Percentiles rank a stretch among this genome's conserved stretches.
Evolutionary conservation across 768 basidiomycete genomes (phyloP).

Genomic region (Pisolithus microcarpus): DNA sequence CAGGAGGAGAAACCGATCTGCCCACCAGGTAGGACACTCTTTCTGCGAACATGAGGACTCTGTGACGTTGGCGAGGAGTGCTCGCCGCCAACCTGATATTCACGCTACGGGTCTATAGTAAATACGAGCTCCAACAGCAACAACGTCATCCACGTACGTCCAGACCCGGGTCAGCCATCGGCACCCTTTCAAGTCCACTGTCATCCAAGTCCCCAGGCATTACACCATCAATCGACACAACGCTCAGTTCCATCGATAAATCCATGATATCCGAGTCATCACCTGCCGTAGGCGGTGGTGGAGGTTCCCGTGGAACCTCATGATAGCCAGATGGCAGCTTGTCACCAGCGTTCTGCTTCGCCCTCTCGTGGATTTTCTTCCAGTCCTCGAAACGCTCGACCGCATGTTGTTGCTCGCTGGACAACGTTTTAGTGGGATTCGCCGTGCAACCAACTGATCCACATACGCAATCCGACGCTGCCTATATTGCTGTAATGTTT

Average conservation of each 20-base stretch:
- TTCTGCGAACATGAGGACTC: conserved; percentile 83
- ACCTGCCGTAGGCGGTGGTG: conserved; percentile 66
- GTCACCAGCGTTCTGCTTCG: conserved; percentile 63
- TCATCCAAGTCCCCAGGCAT: conserved; percentile 65
- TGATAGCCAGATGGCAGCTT: conserved; percentile 66
- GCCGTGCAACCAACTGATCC: not conserved
- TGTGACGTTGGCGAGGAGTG: conserved; percentile 51
- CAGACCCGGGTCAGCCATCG: conserved; percentile 86
- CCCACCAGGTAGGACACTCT: conserved; percentile 87
- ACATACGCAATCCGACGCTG: conserved; percentile 79
- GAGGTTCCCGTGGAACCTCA: conserved; percentile 62
- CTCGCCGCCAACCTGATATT: conserved; percentile 56
- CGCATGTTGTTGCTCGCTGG: conserved; percentile 83
- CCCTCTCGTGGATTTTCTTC: conserved; percentile 76
- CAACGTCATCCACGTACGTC: conserved; percentile 50
- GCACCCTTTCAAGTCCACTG: conserved; percentile 78
- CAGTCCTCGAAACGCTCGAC: conserved; percentile 83
- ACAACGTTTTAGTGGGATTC: conserved; percentile 3
- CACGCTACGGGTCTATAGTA: conserved; percentile 38
- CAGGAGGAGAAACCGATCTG: conserved; percentile 1
- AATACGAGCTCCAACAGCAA: conserved; percentile 12
- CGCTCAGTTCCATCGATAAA: conserved; percentile 83
- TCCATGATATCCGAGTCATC: conserved; percentile 87
- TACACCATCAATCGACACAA: conserved; percentile 67
- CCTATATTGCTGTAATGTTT: conserved; percentile 89